phyloP scores from a whole-genome alignment of 345 rosid genomes.

The Eucalyptus guilfoylei region DNA sequence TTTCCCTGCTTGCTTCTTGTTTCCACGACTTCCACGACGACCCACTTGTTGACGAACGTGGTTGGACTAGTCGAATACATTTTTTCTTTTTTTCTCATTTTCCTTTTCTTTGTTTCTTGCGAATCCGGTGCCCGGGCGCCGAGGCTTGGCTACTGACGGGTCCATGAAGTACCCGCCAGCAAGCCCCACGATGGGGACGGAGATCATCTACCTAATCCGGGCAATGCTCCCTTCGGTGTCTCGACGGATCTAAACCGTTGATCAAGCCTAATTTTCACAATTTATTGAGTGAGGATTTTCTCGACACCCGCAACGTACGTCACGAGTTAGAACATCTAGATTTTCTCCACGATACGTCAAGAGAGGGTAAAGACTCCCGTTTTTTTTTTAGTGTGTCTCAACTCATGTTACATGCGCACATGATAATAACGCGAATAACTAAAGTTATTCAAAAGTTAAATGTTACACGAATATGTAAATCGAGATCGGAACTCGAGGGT shows the following conservation, averaged over 20 bases:
- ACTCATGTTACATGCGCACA: not conserved
- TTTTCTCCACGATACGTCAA: not conserved
- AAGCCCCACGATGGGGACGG: not conserved
- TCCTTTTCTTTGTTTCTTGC: not conserved
- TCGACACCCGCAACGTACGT: not conserved
- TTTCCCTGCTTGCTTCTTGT: not conserved
- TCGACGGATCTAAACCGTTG: not conserved
- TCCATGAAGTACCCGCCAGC: not conserved
- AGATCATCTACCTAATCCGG: not conserved
- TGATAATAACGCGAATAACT: not conserved
- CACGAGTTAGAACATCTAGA: not conserved
- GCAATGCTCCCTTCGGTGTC: not conserved
- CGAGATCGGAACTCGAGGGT: not conserved
- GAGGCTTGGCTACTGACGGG: not conserved
- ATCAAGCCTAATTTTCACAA: not conserved
- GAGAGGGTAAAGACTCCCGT: not conserved
- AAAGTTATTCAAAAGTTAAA: not conserved
- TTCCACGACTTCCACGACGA: not conserved
- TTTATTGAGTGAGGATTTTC: not conserved
- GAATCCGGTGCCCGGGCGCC: not conserved
- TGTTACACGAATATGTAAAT: not conserved
- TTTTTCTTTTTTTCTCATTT: rapidly evolving
- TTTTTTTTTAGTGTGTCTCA: not conserved
- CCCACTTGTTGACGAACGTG: not conserved
- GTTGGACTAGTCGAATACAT: not conserved